Evolutionary conservation across 1,284 basidiomycete species (phyloP).

Genomic region (Albatrellus sp.): DNA sequence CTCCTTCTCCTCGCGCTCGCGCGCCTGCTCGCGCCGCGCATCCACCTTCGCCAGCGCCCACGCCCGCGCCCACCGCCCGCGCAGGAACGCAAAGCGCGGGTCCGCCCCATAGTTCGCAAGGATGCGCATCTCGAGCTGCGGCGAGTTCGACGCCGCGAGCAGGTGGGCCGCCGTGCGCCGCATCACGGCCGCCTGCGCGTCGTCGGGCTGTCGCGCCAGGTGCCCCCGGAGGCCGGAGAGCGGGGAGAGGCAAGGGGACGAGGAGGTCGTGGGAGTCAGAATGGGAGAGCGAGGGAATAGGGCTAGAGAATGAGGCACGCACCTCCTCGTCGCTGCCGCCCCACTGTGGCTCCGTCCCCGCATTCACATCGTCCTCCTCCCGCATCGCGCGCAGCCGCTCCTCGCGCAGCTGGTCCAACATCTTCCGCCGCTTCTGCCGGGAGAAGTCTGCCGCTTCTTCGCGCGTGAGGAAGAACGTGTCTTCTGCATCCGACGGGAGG

Average conservation of each 20-base stretch:
- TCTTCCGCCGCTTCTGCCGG: slow-evolving; percentile 48
- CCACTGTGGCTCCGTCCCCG: slow-evolving; percentile 40
- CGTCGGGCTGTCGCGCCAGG: slow-evolving; percentile 43
- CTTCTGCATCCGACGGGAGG: slow-evolving; percentile 72
- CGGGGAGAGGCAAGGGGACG: too few relatives aligned
- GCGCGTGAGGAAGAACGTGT: slow-evolving; percentile 64
- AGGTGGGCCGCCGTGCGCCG: slow-evolving; percentile 61
- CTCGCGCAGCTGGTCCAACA: slow-evolving; percentile 49
- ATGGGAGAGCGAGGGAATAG: not conserved
- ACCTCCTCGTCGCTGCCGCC: slow-evolving; percentile 69
- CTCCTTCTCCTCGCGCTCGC: slow-evolving; percentile 13
- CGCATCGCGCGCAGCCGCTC: slow-evolving; percentile 52
- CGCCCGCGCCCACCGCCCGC: slow-evolving; percentile 53
- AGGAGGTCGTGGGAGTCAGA: not conserved
- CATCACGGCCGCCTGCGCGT: slow-evolving; percentile 56
- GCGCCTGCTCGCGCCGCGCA: slow-evolving; percentile 21
- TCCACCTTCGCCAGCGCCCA: slow-evolving; percentile 46
- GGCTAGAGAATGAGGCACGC: slow-evolving; percentile 6
- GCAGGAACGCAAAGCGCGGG: slow-evolving; percentile 64
- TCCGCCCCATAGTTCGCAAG: slow-evolving; percentile 71
- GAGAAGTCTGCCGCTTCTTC: slow-evolving; percentile 55
- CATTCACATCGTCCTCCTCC: slow-evolving; percentile 20
- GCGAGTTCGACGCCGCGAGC: slow-evolving; percentile 55
- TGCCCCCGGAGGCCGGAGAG: not conserved
- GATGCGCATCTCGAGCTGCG: slow-evolving; percentile 78